These are phyloP conservation scores for Neofusicoccum parvum DNA, from an alignment of 2,329 filamentous ascomycete species.

Conservation along the genomic window DNA sequence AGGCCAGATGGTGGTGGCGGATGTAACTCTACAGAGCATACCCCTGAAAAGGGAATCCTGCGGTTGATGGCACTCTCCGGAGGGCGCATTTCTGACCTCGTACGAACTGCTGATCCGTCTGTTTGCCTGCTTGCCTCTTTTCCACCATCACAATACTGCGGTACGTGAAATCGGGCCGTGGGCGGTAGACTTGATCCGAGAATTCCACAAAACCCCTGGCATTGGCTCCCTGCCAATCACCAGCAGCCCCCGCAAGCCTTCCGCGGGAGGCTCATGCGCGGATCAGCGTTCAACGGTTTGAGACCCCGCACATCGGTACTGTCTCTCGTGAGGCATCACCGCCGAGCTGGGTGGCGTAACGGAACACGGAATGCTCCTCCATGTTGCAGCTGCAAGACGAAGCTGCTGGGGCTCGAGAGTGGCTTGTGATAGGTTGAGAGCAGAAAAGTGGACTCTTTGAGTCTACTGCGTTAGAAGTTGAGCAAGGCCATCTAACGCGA, in stretches of 20 bases:
- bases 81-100: background rate
- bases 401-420: background rate
- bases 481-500: background rate
- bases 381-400: background rate
- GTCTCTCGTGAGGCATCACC: constrained; percentile 13
- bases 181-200: background rate
- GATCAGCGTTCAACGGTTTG: constrained; percentile 15
- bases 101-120: background rate
- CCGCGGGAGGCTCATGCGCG: background rate
- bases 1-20: background rate
- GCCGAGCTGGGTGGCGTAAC: constrained; percentile 3
- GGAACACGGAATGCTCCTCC: background rate
- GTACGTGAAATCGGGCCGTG: constrained; percentile 1
- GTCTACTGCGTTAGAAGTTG: constrained; percentile 4
- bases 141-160: background rate
- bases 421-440: background rate
- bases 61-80: background rate
- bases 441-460: background rate
- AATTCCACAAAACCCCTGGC: background rate
- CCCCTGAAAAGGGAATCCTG: background rate
- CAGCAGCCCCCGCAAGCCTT: background rate
- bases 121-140: background rate
- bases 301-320: background rate
- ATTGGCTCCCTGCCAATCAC: background rate
- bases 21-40: background rate